phyloP scores from a whole-genome alignment of 495 filamentous ascomycete genomes.

The Lindgomyces ingoldianus region DNA sequence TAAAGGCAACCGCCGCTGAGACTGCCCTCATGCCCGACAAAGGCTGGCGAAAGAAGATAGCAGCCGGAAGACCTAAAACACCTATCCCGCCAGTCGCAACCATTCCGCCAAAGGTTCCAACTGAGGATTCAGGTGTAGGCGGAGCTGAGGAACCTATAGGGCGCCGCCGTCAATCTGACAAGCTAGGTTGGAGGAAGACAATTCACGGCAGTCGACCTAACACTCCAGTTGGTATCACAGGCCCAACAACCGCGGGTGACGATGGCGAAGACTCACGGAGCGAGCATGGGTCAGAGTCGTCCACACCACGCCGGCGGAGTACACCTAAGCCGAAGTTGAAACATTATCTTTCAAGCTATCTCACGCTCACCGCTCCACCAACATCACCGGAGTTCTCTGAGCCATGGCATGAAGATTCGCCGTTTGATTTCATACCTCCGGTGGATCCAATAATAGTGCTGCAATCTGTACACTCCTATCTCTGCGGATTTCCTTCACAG shows the following conservation, averaged over 20 bases:
- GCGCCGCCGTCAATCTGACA: conserved; percentile 9
- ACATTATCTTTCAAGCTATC: conserved; percentile 35
- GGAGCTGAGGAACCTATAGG: background rate
- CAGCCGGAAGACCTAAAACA: conserved; percentile 6
- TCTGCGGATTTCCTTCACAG: conserved; percentile 26
- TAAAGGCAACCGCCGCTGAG: too few species aligned
- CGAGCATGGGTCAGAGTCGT: conserved; percentile 28
- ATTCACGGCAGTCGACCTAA: conserved; percentile 34
- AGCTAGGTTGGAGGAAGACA: conserved; percentile 22
- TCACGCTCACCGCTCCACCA: conserved; percentile 6
- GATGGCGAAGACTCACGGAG: conserved; percentile 26
- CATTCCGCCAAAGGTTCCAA: background rate
- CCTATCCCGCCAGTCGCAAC: too few species aligned
- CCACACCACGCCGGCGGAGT: conserved; percentile 28
- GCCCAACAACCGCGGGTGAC: conserved; percentile 13
- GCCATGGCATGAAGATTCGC: conserved; percentile 27
- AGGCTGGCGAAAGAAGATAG: conserved; percentile 22
- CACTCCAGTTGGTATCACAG: conserved; percentile 34
- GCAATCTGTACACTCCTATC: conserved; percentile 26
- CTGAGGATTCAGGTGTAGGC: background rate
- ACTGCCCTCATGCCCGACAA: background rate
- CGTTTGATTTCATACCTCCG: conserved; percentile 14
- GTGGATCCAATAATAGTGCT: conserved; percentile 37
- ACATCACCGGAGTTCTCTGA: conserved; percentile 18
- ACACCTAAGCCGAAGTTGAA: conserved; percentile 37